Evolutionary conservation across 2,329 filamentous ascomycete species (phyloP).

Genomic region (Diplodia intermedia): DNA sequence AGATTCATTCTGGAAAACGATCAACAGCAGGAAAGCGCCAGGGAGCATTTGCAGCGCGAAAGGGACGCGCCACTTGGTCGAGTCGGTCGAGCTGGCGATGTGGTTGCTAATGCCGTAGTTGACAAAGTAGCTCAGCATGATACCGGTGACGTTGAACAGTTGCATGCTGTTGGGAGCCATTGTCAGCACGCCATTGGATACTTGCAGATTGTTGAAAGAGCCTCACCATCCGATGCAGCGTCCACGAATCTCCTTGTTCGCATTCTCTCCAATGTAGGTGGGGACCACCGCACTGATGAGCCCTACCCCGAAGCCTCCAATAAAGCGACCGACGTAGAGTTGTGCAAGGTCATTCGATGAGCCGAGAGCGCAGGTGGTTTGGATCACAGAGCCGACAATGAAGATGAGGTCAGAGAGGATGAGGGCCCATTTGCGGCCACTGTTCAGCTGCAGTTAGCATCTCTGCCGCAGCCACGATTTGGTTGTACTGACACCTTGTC

Average conservation of each 20-base stretch:
- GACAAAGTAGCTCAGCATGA: slow-evolving; percentile 60
- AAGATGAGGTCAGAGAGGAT: slow-evolving; percentile 53
- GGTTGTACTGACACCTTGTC: slow-evolving; percentile 44
- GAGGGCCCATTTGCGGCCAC: slow-evolving; percentile 50
- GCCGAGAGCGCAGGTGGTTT: slow-evolving; percentile 49
- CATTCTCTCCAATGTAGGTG: slow-evolving; percentile 55
- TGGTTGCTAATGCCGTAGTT: slow-evolving; percentile 60
- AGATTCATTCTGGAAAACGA: slow-evolving; percentile 60
- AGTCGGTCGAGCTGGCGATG: slow-evolving; percentile 43
- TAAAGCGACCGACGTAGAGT: slow-evolving; percentile 52
- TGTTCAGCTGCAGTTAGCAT: slow-evolving; percentile 18
- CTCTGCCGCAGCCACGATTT: not conserved
- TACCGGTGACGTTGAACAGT: slow-evolving; percentile 54
- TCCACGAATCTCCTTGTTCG: slow-evolving; percentile 51
- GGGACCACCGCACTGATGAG: slow-evolving; percentile 53
- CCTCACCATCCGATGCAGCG: slow-evolving; percentile 49
- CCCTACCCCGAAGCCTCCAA: slow-evolving; percentile 55
- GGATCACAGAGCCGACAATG: slow-evolving; percentile 51
- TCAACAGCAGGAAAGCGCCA: slow-evolving; percentile 56
- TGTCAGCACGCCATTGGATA: not conserved
- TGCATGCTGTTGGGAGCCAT: slow-evolving; percentile 40
- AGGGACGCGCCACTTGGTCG: slow-evolving; percentile 61
- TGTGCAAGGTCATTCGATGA: slow-evolving; percentile 45
- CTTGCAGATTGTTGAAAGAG: not conserved
- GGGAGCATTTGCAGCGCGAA: slow-evolving; percentile 62